Evolutionary conservation across 805 yeast species (phyloP).

Genomic region (Candida easanensis): DNA sequence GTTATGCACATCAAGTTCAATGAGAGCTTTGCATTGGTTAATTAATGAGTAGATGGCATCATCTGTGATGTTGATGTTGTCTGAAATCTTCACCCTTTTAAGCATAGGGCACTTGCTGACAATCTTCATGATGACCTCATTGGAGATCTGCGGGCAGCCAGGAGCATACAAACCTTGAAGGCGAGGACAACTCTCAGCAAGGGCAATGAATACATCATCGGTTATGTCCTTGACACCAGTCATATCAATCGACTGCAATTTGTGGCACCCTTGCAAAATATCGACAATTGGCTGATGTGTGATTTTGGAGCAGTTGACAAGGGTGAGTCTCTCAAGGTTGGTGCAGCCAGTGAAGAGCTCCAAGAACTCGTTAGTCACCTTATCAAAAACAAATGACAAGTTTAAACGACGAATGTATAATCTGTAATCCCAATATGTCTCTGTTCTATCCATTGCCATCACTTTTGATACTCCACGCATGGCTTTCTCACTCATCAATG

Average conservation of each 20-base stretch:
- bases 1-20: constrained; percentile 86
- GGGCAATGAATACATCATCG: constrained; percentile 67
- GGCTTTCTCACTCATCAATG: constrained; percentile 48
- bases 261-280: constrained; percentile 61
- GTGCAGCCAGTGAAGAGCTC: constrained; percentile 61
- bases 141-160: constrained; percentile 70
- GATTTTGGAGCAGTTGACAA: constrained; percentile 73
- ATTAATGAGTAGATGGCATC: constrained; percentile 57
- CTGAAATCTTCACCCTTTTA: constrained; percentile 79
- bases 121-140: constrained; percentile 56
- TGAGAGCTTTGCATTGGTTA: constrained; percentile 71
- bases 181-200: constrained; percentile 69
- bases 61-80: constrained; percentile 65
- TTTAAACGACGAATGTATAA: constrained; percentile 75
- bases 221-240: constrained; percentile 68
- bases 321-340: constrained; percentile 79
- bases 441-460: constrained; percentile 43
- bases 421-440: constrained; percentile 65
- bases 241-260: constrained; percentile 81
- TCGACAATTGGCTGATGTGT: constrained; percentile 58
- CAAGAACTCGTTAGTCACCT: constrained; percentile 64
- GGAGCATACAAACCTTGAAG: constrained; percentile 91
- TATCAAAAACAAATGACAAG: constrained; percentile 66
- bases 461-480: constrained; percentile 54
- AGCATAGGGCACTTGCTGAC: constrained; percentile 66